These are phyloP conservation scores for Paracoccidioides brasiliensis DNA, from an alignment of 2,329 filamentous ascomycete genomes.

Conservation along the genomic window DNA sequence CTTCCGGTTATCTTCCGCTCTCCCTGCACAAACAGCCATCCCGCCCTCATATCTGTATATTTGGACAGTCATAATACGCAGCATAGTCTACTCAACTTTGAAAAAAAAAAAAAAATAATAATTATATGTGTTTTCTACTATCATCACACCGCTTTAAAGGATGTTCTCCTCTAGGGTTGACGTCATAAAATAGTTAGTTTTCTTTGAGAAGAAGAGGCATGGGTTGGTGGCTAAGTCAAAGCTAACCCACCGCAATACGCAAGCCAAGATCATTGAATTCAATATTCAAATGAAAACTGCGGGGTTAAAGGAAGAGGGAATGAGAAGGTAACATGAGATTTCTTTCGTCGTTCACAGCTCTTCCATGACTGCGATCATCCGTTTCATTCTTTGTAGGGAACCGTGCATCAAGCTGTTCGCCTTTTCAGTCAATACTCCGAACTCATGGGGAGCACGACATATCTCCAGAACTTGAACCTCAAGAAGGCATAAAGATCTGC, in stretches of 20 bases:
- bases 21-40: no score
- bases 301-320: background rate
- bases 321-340: background rate
- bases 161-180: background rate
- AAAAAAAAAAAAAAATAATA: no score
- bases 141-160: background rate
- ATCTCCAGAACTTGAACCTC: background rate
- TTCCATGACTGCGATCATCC: background rate
- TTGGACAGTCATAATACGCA: no score
- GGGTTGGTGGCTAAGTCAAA: background rate
- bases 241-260: background rate
- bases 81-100: no score
- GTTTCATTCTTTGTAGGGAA: background rate
- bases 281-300: background rate
- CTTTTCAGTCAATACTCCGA: background rate
- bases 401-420: background rate
- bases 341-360: background rate
- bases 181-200: background rate
- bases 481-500: background rate
- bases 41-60: background rate
- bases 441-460: background rate
- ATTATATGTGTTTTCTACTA: background rate
- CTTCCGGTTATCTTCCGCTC: no score
- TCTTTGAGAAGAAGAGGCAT: background rate
- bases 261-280: background rate